These are phyloP conservation scores for Silene vulgaris DNA, from an alignment of 179 eudicot genomes.

Conservation along the genomic window DNA sequence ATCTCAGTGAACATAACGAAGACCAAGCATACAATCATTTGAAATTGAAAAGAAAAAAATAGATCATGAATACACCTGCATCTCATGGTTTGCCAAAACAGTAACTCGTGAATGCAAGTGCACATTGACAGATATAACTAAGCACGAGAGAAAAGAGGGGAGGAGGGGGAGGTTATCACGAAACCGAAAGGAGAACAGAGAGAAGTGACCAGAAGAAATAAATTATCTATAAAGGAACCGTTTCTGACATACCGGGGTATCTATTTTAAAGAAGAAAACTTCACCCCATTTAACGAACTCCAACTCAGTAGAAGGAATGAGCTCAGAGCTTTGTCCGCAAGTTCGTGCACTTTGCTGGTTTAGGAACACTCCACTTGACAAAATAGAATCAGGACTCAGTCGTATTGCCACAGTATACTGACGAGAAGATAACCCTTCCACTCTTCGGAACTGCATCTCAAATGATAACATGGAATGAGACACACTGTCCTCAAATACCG, in stretches of 20 bases:
- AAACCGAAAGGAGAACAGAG: background rate
- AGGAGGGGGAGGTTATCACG: background rate
- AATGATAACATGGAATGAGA: slow-evolving; percentile 19
- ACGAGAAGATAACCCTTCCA: slow-evolving; percentile 59
- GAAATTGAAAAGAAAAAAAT: background rate
- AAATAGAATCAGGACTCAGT: slow-evolving; percentile 40
- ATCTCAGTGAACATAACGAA: background rate
- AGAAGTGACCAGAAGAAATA: background rate
- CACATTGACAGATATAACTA: background rate
- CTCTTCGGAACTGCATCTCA: slow-evolving; percentile 51
- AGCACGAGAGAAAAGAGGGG: background rate
- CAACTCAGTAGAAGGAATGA: slow-evolving; percentile 39
- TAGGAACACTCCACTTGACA: slow-evolving; percentile 34
- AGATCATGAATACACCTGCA: background rate
- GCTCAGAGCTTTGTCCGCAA: slow-evolving; percentile 49
- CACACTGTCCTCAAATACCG: background rate
- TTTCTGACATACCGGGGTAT: slow-evolving; percentile 52
- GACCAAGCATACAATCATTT: slow-evolving; percentile 3
- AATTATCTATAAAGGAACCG: background rate
- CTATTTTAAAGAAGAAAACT: slow-evolving; percentile 80
- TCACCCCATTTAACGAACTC: slow-evolving; percentile 79
- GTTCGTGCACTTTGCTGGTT: slow-evolving; percentile 87
- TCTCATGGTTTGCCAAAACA: background rate
- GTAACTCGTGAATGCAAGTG: background rate
- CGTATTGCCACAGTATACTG: slow-evolving; percentile 67